Evolutionary conservation across 768 basidiomycete species (phyloP).

Genomic region (Termitomyces sp.): DNA sequence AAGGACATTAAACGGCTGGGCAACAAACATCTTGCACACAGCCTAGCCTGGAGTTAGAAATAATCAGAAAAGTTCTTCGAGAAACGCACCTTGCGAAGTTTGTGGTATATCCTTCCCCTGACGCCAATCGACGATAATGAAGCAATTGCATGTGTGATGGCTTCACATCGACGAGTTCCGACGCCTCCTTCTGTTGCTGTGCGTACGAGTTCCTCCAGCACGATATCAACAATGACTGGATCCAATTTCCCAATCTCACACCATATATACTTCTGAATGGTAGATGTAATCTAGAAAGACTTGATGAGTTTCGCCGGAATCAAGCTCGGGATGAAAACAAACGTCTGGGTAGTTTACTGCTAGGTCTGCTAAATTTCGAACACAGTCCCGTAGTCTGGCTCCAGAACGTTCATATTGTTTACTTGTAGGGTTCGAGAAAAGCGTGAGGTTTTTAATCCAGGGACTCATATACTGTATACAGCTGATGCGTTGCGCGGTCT

Average conservation of each 20-base stretch:
- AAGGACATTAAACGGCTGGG: conserved; percentile 55
- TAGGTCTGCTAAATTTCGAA: conserved; percentile 73
- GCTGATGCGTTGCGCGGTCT: conserved; percentile 52
- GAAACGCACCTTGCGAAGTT: conserved; percentile 64
- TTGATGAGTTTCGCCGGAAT: conserved; percentile 3
- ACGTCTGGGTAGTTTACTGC: conserved; percentile 74
- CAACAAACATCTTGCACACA: conserved; percentile 60
- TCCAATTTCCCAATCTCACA: conserved; percentile 68
- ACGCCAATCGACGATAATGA: conserved; percentile 72
- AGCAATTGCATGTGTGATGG: conserved; percentile 66
- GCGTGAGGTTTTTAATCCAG: conserved; percentile 79
- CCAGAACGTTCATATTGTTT: conserved; percentile 67
- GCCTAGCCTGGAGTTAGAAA: conserved; percentile 33
- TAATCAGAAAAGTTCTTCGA: not conserved
- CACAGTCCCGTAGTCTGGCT: conserved; percentile 71
- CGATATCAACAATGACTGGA: conserved; percentile 56
- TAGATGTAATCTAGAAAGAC: conserved; percentile 46
- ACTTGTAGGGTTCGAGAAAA: conserved; percentile 64
- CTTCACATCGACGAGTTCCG: conserved; percentile 70
- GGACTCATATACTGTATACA: conserved; percentile 82
- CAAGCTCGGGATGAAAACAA: conserved; percentile 5
- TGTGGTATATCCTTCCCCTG: conserved; percentile 71
- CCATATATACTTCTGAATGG: conserved; percentile 77
- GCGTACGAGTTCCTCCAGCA: conserved; percentile 75
- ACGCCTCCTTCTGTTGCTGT: conserved; percentile 81